Evolutionary conservation across 805 yeast species (phyloP).

Genomic region (Monosporozyma yasuniensis): DNA sequence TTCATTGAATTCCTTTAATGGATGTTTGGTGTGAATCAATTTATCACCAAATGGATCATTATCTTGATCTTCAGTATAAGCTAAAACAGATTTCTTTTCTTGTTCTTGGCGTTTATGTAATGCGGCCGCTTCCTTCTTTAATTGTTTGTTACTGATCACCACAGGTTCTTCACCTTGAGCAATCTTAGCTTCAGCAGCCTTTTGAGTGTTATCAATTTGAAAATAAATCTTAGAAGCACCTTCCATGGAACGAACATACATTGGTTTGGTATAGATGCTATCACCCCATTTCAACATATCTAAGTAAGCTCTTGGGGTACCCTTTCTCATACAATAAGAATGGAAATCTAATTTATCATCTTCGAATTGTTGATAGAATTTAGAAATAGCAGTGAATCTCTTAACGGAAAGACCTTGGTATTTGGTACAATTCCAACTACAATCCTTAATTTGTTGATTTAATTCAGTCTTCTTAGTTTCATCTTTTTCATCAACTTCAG

Average conservation of each 20-base stretch:
- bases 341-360: conserved; percentile 94
- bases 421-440: conserved; percentile 37
- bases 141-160: conserved; percentile 35
- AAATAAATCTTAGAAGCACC: conserved; percentile 57
- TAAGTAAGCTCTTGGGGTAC: conserved; percentile 78
- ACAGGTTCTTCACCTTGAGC: conserved; percentile 7
- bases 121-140: conserved; percentile 47
- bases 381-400: conserved; percentile 58
- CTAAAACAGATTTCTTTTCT: conserved; percentile 36
- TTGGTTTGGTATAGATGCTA: conserved; percentile 55
- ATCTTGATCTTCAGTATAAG: conserved; percentile 44
- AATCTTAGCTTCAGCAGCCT: conserved; percentile 3
- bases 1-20: conserved; percentile 38
- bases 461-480: conserved; percentile 23
- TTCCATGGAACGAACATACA: conserved; percentile 57
- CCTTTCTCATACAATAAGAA: conserved; percentile 80
- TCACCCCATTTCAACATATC: conserved; percentile 81
- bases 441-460: conserved; percentile 27
- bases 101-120: conserved; percentile 44
- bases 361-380: conserved; percentile 59
- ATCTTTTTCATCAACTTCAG: conserved; percentile 10
- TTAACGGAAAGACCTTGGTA: conserved; percentile 69
- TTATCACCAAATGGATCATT: conserved; percentile 53
- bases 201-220: conserved; percentile 23
- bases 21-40: conserved; percentile 29